Conservation (phyloP, 441 rosid species). For the Raphanus hybrid region DNA sequence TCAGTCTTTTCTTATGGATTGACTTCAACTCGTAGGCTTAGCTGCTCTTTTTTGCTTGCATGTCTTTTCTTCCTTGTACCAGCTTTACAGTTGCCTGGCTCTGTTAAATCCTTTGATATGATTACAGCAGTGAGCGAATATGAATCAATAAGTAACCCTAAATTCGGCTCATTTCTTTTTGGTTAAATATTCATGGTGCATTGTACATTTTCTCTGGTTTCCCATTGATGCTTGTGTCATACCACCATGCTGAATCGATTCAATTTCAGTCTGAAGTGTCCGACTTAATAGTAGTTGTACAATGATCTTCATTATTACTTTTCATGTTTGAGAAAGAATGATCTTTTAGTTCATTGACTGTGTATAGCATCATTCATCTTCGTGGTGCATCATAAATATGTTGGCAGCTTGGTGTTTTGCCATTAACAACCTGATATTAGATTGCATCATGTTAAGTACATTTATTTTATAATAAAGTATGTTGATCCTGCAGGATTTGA, state of each 20-base stretch:
- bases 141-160: not conserved
- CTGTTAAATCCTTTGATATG: not conserved
- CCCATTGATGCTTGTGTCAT: slow-evolving; percentile 9
- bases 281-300: not conserved
- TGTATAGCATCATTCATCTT: slow-evolving; percentile 3
- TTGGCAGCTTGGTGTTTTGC: slow-evolving; percentile 21
- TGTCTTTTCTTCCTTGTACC: not conserved
- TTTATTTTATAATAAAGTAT: slow-evolving; percentile 5
- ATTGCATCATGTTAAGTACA: not conserved
- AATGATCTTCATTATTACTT: slow-evolving; percentile 9
- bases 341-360: not conserved
- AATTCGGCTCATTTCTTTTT: not conserved
- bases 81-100: not conserved
- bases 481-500: slow-evolving; percentile 35
- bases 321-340: slow-evolving; percentile 20
- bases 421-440: slow-evolving; percentile 15
- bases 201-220: not conserved
- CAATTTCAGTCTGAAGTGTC: slow-evolving; percentile 10
- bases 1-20: not conserved
- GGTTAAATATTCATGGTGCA: not conserved
- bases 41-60: not conserved
- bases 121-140: not conserved
- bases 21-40: slow-evolving; percentile 8
- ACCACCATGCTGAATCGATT: slow-evolving; percentile 8
- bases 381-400: not conserved